These are phyloP conservation scores for Albizia julibrissin DNA, from an alignment of 306 rosid species.

Conservation along the genomic window DNA sequence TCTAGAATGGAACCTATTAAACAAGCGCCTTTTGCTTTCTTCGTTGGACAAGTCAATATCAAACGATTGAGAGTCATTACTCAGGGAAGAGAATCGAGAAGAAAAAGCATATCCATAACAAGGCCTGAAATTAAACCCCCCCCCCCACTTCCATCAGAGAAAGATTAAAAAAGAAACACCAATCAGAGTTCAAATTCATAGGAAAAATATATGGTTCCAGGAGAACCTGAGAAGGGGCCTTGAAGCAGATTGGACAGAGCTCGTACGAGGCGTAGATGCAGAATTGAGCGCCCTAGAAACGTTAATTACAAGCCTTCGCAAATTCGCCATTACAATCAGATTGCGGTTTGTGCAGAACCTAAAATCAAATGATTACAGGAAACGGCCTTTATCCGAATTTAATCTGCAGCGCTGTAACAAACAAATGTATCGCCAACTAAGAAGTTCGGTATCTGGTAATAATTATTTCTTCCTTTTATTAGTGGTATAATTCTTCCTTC, in stretches of 20 bases:
- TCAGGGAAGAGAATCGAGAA: constrained; percentile 43
- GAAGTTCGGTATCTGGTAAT: no score
- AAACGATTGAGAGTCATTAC: constrained; percentile 20
- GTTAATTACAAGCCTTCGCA: constrained; percentile 41
- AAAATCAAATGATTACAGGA: neutral
- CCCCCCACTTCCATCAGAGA: neutral
- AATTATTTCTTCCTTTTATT: no score
- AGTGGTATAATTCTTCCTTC: no score
- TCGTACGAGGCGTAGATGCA: neutral
- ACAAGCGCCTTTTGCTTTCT: constrained; percentile 73
- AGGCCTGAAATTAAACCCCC: constrained; percentile 30
- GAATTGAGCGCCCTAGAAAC: constrained; percentile 43
- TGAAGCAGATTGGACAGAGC: constrained; percentile 28
- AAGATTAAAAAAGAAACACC: neutral
- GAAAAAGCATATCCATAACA: constrained; percentile 2
- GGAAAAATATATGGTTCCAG: neutral
- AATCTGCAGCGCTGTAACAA: neutral
- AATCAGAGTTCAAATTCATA: neutral
- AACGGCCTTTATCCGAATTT: neutral
- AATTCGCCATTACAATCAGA: constrained; percentile 48
- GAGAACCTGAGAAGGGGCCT: constrained; percentile 28
- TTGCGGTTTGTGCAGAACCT: neutral
- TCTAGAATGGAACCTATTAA: constrained; percentile 54
- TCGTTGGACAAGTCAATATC: constrained; percentile 67
- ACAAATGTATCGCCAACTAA: neutral